Evolutionary conservation across 2,329 filamentous ascomycete species (phyloP).

Genomic region (Cladophialophora psammophila): DNA sequence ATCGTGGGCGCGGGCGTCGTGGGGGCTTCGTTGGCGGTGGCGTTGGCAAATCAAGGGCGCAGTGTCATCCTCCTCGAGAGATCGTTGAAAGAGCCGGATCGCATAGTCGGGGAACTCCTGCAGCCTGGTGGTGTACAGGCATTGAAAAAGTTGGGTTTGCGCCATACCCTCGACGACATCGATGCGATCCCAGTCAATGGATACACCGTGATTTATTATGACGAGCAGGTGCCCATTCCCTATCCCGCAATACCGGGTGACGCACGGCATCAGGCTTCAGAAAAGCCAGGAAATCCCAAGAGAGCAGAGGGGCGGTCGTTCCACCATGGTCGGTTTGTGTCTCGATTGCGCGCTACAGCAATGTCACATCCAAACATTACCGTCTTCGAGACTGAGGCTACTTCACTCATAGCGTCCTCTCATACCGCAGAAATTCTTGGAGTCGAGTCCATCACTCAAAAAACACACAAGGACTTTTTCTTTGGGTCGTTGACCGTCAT

Average conservation of each 20-base stretch:
- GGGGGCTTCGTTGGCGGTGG: constrained; percentile 83
- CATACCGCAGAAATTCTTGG: constrained; percentile 77
- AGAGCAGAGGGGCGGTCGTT: constrained; percentile 79
- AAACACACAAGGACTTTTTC: constrained; percentile 74
- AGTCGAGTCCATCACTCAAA: constrained; percentile 74
- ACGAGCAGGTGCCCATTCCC: constrained; percentile 74
- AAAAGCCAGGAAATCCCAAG: constrained; percentile 45
- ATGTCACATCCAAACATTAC: constrained; percentile 80
- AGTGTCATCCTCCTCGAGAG: constrained; percentile 89
- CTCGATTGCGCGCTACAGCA: constrained; percentile 78
- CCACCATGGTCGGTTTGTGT: constrained; percentile 94
- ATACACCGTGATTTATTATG: constrained; percentile 86
- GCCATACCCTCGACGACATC: constrained; percentile 84
- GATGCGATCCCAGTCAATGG: constrained; percentile 83
- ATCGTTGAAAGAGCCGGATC: constrained; percentile 88
- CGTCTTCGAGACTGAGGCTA: constrained; percentile 87
- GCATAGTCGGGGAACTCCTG: constrained; percentile 93
- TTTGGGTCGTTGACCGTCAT: constrained; percentile 89
- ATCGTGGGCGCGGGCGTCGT: constrained; percentile 91
- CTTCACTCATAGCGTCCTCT: constrained; percentile 74
- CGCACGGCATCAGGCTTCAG: constrained; percentile 28
- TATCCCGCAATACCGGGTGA: constrained; percentile 70
- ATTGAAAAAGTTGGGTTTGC: constrained; percentile 79
- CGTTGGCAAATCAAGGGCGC: constrained; percentile 86
- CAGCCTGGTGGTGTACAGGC: constrained; percentile 90